phyloP scores from a whole-genome alignment of 352 stramenopile genomes.

The Pythium aphanidermatum region DNA sequence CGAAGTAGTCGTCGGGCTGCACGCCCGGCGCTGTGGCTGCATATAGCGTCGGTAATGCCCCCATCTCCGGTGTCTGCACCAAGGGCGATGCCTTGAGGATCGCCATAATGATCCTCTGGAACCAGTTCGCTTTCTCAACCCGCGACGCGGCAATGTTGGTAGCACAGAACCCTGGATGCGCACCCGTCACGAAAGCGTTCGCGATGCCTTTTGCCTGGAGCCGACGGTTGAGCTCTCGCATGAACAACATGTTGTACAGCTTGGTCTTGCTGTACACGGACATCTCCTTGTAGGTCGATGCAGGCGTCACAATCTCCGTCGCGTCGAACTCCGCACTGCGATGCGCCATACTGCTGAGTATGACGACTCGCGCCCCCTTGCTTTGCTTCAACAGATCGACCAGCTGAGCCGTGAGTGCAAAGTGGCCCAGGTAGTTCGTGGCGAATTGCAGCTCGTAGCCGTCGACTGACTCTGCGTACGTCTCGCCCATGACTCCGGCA shows the following conservation, averaged over 20 bases:
- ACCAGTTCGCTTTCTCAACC: slow-evolving; percentile 19
- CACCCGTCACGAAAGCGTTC: slow-evolving; percentile 20
- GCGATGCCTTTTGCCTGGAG: slow-evolving; percentile 20
- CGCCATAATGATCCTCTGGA: slow-evolving; percentile 19
- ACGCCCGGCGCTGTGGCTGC: slow-evolving; percentile 28
- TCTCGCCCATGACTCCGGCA: slow-evolving; percentile 1
- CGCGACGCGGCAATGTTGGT: slow-evolving; percentile 19
- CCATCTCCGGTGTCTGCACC: slow-evolving; percentile 32
- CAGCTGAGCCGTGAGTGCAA: slow-evolving; percentile 23
- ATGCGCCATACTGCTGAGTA: slow-evolving; percentile 41
- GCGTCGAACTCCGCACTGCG: slow-evolving; percentile 21
- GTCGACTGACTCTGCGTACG: not conserved
- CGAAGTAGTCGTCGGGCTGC: slow-evolving; percentile 25
- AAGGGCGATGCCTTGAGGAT: slow-evolving; percentile 25
- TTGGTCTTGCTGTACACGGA: slow-evolving; percentile 41
- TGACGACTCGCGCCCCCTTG: slow-evolving; percentile 21
- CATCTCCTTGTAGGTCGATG: slow-evolving; percentile 25
- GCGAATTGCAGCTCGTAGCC: slow-evolving; percentile 14
- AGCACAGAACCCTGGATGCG: slow-evolving; percentile 30
- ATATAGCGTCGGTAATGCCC: slow-evolving; percentile 33
- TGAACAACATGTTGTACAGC: slow-evolving; percentile 47
- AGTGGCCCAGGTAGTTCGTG: slow-evolving; percentile 23
- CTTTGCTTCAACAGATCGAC: slow-evolving; percentile 20
- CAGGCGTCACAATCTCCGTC: slow-evolving; percentile 26
- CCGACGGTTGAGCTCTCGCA: slow-evolving; percentile 31